These are phyloP conservation scores for Diaporthe sp. DNA, from an alignment of 2,329 filamentous ascomycete species.

Conservation along the genomic window DNA sequence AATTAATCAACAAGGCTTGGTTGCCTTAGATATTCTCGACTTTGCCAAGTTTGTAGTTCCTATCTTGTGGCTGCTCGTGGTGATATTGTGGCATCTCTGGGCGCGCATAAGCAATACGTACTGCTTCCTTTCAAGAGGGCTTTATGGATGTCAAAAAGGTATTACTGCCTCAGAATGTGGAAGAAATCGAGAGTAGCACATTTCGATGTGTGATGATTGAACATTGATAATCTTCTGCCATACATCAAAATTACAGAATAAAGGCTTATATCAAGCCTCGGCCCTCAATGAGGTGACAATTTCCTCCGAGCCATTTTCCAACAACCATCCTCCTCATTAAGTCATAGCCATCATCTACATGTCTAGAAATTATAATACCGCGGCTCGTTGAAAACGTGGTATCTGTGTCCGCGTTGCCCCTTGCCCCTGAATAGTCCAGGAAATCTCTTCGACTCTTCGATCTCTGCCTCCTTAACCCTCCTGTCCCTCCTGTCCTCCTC, in stretches of 20 bases:
- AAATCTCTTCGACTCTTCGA: conserved; percentile 85
- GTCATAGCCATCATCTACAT: conserved; percentile 3
- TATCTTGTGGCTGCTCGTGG: neutral
- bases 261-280: neutral
- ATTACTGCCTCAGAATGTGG: neutral
- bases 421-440: conserved; percentile 86
- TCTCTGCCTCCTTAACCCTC: conserved; percentile 77
- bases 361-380: conserved; percentile 69
- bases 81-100: neutral
- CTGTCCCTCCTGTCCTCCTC: conserved; percentile 68
- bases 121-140: neutral
- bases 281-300: neutral
- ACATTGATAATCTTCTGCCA: neutral
- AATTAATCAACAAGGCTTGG: neutral
- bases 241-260: conserved; percentile 1
- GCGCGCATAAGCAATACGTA: neutral
- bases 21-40: neutral
- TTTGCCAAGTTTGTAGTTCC: neutral
- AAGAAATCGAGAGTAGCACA: neutral
- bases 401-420: conserved; percentile 89
- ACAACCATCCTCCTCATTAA: neutral
- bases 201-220: neutral
- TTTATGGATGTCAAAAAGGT: neutral
- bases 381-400: conserved; percentile 96
- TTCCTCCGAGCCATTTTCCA: neutral